A percentile compares a stretch with the other conserved stretches of the same genome.
Conservation (phyloP, 306 rosid genomes). For the Parietaria judaica region DNA sequence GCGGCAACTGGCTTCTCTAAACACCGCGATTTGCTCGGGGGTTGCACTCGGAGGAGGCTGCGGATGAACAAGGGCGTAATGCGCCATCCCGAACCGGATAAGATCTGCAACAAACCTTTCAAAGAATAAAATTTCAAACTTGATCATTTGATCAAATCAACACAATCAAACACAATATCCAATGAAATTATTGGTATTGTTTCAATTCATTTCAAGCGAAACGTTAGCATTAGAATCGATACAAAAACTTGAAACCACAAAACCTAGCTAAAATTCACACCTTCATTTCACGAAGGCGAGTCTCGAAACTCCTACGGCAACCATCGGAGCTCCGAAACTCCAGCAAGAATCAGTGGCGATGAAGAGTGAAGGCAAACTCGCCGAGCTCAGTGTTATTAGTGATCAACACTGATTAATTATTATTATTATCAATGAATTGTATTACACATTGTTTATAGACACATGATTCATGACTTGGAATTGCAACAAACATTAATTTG, state of each 20-base stretch:
- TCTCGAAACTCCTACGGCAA: slow-evolving; percentile 23
- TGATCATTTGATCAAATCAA: background rate
- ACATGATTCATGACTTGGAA: too few relatives aligned
- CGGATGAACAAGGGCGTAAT: slow-evolving; percentile 82
- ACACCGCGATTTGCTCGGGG: slow-evolving; percentile 56
- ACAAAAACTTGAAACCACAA: background rate
- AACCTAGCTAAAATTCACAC: background rate
- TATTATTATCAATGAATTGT: too few relatives aligned
- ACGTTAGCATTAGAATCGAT: background rate
- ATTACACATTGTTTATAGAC: too few relatives aligned
- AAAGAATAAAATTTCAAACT: slow-evolving; percentile 29
- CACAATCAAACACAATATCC: background rate
- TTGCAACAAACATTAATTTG: too few relatives aligned
- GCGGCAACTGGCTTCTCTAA: slow-evolving; percentile 52
- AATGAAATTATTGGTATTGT: slow-evolving; percentile 16
- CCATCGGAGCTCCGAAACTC: slow-evolving; percentile 23
- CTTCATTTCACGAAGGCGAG: background rate
- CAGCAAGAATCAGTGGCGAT: slow-evolving; percentile 31
- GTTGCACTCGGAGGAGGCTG: slow-evolving; percentile 90
- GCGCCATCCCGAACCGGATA: slow-evolving; percentile 82
- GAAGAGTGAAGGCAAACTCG: slow-evolving; percentile 40
- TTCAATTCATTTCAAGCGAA: slow-evolving; percentile 18
- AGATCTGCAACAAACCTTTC: slow-evolving; percentile 82
- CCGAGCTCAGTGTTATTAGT: slow-evolving; percentile 9
- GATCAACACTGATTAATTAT: too few relatives aligned